Evolutionary conservation across 192 early-diverging fungal genomes (phyloP).

Genomic region (Linnemannia exigua): DNA sequence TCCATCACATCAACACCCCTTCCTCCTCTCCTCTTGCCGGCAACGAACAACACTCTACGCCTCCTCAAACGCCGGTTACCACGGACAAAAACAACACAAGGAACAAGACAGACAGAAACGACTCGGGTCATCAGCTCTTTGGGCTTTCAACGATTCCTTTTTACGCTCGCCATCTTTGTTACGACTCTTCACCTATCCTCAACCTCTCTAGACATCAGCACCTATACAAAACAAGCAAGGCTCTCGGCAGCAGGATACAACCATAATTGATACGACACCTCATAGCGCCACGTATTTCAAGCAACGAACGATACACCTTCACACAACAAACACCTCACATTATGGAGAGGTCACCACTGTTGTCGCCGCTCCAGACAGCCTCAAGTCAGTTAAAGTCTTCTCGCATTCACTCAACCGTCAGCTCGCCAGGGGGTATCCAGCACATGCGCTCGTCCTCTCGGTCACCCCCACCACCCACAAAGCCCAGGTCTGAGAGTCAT

Average conservation of each 20-base stretch:
- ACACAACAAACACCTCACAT: not conserved
- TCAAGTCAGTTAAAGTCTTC: conserved; percentile 50
- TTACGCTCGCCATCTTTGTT: not conserved
- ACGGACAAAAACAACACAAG: not conserved
- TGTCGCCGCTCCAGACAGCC: conserved; percentile 47
- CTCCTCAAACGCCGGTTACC: not conserved
- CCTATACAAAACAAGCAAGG: not conserved
- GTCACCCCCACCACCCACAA: conserved; percentile 45
- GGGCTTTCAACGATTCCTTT: not conserved
- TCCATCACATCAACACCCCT: not conserved
- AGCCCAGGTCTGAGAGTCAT: conserved; percentile 55
- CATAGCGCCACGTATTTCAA: not conserved
- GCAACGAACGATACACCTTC: not conserved
- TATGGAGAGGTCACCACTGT: conserved; percentile 51
- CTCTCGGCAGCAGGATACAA: not conserved
- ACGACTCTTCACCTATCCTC: not conserved
- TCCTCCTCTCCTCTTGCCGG: not conserved
- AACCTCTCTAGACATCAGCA: not conserved
- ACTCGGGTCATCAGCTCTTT: not conserved
- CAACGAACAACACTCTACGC: not conserved
- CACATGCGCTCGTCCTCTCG: conserved; percentile 48
- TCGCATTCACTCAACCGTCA: conserved; percentile 52
- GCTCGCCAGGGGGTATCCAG: conserved; percentile 51
- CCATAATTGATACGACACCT: not conserved
- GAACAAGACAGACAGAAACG: not conserved